Conservation (phyloP, 2,329 filamentous ascomycete species). For the Trichoderma sp. region DNA sequence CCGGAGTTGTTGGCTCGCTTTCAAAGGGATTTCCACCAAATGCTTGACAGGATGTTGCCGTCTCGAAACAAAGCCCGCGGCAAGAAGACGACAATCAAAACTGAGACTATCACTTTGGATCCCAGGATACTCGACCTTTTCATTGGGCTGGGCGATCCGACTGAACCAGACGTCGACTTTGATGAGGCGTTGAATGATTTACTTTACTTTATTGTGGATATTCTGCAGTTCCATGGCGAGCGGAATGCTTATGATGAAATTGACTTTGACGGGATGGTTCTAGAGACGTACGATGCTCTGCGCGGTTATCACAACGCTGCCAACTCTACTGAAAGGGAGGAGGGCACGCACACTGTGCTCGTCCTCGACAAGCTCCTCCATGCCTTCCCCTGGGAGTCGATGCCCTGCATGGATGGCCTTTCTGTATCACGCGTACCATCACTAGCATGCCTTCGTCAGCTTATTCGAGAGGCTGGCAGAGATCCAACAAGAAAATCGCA, state of each 20-base stretch:
- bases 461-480: constrained; percentile 56
- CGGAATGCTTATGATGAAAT: constrained; percentile 96
- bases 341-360: constrained; percentile 71
- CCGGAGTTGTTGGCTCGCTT: constrained; percentile 69
- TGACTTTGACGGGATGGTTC: constrained; percentile 87
- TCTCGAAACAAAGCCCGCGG: constrained; percentile 66
- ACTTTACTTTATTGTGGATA: constrained; percentile 93
- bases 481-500: constrained; percentile 20
- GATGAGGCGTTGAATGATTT: constrained; percentile 90
- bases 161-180: constrained; percentile 65
- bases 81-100: constrained; percentile 47
- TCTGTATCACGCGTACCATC: constrained; percentile 88
- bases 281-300: constrained; percentile 83
- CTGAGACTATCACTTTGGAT: constrained; percentile 49
- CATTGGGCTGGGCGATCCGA: constrained; percentile 74
- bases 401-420: constrained; percentile 76
- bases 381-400: constrained; percentile 90
- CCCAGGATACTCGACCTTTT: constrained; percentile 78
- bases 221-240: constrained; percentile 94
- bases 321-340: constrained; percentile 40
- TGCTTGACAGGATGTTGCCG: constrained; percentile 80
- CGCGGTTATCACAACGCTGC: constrained; percentile 66
- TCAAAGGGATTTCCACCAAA: constrained; percentile 70
- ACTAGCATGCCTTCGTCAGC: constrained; percentile 73
- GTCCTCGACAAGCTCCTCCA: constrained; percentile 90